A percentile compares a stretch with the other conserved stretches of the same genome.
Evolutionary conservation across 1,284 basidiomycete species (phyloP).

Genomic region (Ganoderma multipileum): DNA sequence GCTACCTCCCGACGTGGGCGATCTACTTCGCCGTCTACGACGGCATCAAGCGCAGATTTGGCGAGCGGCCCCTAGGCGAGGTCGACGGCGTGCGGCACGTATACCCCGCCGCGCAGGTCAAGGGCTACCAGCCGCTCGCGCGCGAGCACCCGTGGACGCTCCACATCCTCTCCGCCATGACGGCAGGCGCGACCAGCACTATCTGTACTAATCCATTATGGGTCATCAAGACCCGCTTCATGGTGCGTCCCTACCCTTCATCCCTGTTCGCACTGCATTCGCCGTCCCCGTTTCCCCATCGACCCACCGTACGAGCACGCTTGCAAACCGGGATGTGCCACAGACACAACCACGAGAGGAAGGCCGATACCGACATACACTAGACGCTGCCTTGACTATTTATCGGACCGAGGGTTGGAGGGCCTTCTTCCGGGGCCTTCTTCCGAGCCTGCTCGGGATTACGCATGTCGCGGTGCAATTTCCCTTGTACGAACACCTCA

Average conservation of each 20-base stretch:
- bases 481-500: constrained; percentile 93
- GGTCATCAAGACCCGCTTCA: constrained; percentile 98
- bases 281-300: neutral
- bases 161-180: constrained; percentile 93
- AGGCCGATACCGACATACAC: constrained; percentile 83
- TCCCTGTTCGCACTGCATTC: neutral
- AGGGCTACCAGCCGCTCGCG: constrained; percentile 79
- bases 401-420: constrained; percentile 84
- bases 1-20: constrained; percentile 96
- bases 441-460: constrained; percentile 91
- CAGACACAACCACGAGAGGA: constrained; percentile 82
- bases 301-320: constrained; percentile 1
- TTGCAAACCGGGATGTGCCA: neutral
- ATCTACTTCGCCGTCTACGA: constrained; percentile 99
- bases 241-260: constrained; percentile 65
- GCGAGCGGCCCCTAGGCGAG: constrained; percentile 62
- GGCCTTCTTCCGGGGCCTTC: constrained; percentile 91
- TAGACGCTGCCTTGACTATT: constrained; percentile 87
- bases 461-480: constrained; percentile 95
- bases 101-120: constrained; percentile 82
- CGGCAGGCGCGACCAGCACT: constrained; percentile 89
- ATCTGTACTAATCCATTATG: constrained; percentile 93
- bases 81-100: constrained; percentile 46
- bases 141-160: constrained; percentile 83
- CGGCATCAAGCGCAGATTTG: constrained; percentile 85